These are phyloP conservation scores for Ceratobasidium sp. DNA, from an alignment of 1,284 basidiomycete genomes.

Conservation along the genomic window DNA sequence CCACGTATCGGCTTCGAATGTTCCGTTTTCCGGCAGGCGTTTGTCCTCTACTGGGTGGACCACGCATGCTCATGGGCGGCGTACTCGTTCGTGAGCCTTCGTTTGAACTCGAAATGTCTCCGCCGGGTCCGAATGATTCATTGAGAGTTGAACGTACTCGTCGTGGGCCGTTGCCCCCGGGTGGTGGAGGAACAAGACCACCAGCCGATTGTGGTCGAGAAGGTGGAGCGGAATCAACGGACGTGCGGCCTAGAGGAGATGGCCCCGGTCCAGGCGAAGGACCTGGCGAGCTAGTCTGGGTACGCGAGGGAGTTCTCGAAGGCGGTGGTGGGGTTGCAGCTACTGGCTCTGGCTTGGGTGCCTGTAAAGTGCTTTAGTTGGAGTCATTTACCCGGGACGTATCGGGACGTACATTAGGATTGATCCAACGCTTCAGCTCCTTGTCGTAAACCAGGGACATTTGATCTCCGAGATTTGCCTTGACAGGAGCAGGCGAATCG, in stretches of 20 bases:
- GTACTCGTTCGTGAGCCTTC: slow-evolving; percentile 53
- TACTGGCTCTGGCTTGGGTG: slow-evolving; percentile 56
- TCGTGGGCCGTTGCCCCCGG: slow-evolving; percentile 63
- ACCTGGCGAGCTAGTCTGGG: slow-evolving; percentile 85
- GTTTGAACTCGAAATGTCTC: slow-evolving; percentile 63
- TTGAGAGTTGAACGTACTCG: slow-evolving; percentile 74
- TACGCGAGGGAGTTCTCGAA: slow-evolving; percentile 70
- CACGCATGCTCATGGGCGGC: slow-evolving; percentile 66
- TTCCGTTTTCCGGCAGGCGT: slow-evolving; percentile 74
- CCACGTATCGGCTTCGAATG: slow-evolving; percentile 85
- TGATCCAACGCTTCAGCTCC: slow-evolving; percentile 96
- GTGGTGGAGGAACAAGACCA: slow-evolving; percentile 67
- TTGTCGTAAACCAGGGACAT: slow-evolving; percentile 94
- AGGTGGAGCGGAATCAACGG: slow-evolving; percentile 62
- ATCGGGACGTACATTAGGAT: slow-evolving; percentile 80
- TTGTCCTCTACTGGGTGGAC: slow-evolving; percentile 38
- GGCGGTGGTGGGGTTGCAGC: slow-evolving; percentile 70
- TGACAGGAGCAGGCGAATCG: slow-evolving; percentile 77
- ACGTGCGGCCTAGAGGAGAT: slow-evolving; percentile 55
- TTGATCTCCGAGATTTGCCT: slow-evolving; percentile 94
- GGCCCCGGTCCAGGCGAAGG: slow-evolving; percentile 58
- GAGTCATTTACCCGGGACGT: neutral
- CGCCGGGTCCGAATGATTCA: slow-evolving; percentile 52
- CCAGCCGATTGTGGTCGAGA: slow-evolving; percentile 73
- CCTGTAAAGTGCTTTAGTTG: neutral